A percentile compares a stretch with the other conserved stretches of the same genome.
Conservation (phyloP, 108 stramenopile genomes). For the Cyclotella baltica region DNA sequence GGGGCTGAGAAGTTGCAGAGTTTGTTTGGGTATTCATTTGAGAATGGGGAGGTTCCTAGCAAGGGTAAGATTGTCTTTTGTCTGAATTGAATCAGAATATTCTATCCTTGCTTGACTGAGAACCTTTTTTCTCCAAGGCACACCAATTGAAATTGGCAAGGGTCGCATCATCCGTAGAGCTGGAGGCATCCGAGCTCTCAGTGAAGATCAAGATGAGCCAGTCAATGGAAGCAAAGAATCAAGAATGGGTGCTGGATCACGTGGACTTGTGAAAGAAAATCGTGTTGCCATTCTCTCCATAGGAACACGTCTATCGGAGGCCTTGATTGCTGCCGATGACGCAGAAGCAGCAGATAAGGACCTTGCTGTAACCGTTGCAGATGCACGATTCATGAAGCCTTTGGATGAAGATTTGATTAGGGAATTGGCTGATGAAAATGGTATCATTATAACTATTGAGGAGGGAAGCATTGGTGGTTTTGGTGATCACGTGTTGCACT, state of each 20-base stretch:
- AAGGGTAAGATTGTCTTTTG: constrained; percentile 63
- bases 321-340: constrained; percentile 90
- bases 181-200: constrained; percentile 72
- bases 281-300: constrained; percentile 91
- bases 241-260: constrained; percentile 49
- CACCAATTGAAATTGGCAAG: constrained; percentile 91
- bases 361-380: constrained; percentile 93
- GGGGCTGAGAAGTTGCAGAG: constrained; percentile 87
- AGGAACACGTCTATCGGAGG: constrained; percentile 91
- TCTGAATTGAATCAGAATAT: background rate
- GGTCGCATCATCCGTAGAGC: constrained; percentile 90
- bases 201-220: constrained; percentile 53
- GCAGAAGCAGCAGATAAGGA: constrained; percentile 85
- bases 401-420: constrained; percentile 92
- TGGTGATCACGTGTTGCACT: constrained; percentile 96
- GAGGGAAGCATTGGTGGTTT: constrained; percentile 96
- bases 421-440: constrained; percentile 87
- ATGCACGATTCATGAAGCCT: constrained; percentile 98
- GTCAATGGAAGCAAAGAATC: constrained; percentile 52
- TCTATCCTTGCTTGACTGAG: too few species aligned
- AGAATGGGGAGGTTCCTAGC: constrained; percentile 79
- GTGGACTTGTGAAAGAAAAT: constrained; percentile 82
- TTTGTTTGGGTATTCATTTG: constrained; percentile 87
- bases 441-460: constrained; percentile 93
- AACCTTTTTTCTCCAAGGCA: constrained; percentile 41